Percentiles rank a stretch among this genome's conserved stretches.
These are phyloP conservation scores for Neckera pumila DNA, from an alignment of 225 moss, liverwort and hornwort genomes.

Conservation along the genomic window DNA sequence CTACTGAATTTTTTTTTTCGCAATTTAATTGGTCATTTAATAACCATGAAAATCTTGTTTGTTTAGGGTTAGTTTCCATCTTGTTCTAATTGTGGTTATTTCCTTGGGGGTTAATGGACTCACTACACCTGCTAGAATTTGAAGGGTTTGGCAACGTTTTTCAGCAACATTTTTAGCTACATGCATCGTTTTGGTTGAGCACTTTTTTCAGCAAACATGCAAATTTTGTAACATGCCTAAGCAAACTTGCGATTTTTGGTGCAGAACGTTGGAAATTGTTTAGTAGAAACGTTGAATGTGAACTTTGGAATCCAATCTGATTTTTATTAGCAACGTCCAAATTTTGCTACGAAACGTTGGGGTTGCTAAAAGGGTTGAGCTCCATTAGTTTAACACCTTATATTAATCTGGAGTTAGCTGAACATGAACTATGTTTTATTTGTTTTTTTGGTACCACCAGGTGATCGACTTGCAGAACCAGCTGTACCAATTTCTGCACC, in stretches of 20 bases:
- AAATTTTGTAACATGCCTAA: not conserved
- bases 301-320: not conserved
- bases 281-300: not conserved
- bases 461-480: constrained; percentile 34
- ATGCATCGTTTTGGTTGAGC: not conserved
- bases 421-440: not conserved
- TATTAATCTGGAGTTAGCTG: not conserved
- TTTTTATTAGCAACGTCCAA: not conserved
- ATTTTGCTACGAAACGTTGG: not conserved
- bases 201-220: not conserved
- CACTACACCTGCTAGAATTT: not conserved
- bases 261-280: not conserved
- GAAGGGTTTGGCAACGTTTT: not conserved
- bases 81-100: not conserved
- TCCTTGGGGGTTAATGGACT: not conserved
- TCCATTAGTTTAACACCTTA: not conserved
- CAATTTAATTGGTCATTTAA: not conserved
- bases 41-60: not conserved
- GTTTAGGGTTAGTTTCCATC: not conserved
- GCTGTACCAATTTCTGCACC: constrained; percentile 49
- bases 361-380: not conserved
- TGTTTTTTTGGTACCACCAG: not conserved
- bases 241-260: not conserved
- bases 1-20: not conserved
- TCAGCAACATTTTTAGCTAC: not conserved